Evolutionary conservation across 176 grass and related monocot genomes (phyloP), one percentile per base, ranked within the genome.

Genomic region (Dactylis glomerata): DNA sequence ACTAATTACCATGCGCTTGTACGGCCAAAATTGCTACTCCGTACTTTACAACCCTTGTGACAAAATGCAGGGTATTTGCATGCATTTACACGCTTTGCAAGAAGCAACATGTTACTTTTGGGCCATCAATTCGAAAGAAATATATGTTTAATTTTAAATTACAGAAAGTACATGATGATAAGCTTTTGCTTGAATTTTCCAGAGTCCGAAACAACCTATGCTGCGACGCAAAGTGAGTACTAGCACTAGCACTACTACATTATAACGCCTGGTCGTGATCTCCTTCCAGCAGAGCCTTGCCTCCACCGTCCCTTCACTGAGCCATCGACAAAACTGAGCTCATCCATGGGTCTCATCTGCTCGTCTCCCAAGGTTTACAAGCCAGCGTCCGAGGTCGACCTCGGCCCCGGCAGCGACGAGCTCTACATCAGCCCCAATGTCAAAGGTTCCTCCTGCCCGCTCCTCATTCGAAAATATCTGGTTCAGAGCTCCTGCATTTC

Each of bases 361-460:
- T 73, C 82, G 5, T 47, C 84, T 56, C 61, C 86, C 13, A 94
- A 94, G 84, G 86, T 91, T 7, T 97, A 97, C 90, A 94, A 88
- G 85, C 86, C 95, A 28, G 92, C 64, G 32, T 16, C 84, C 0
- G 86, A 97, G 82, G 90, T 94, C 5, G 76, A 94, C 81, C 92
- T 94, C 40, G 88, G 90, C 26, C 27, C 86, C 19, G 78, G 72
- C 57, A 94, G 95, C 84, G 86, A 89, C 40, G 92, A 97, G 57
- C 86, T 77, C 40, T 92, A 97, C 82, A 91, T 97, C 6, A 90
- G 88, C 49, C 87, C 95, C 83, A 82, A 92, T 23, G 95, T 94
- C 24, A 91, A 89, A 97, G 95, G 90, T 94, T 44, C n/a, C 37
- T 66, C 3, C 49, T 16, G 30, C 0, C 9, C 2, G 15, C 17